These are phyloP conservation scores for Clitoria ternatea DNA, from an alignment of 306 rosid genomes.

Conservation along the genomic window DNA sequence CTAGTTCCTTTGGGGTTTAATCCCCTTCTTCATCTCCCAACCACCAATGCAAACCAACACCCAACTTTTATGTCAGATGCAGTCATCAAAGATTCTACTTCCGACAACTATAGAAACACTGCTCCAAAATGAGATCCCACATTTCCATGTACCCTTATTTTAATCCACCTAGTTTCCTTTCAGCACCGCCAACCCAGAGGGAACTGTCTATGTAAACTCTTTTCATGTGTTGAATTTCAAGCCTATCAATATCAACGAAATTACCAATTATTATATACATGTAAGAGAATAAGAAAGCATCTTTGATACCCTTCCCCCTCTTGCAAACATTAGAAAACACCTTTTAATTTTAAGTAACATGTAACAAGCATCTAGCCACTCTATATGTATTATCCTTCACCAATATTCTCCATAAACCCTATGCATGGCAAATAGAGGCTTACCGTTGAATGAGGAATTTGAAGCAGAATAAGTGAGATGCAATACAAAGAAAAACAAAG, in stretches of 20 bases:
- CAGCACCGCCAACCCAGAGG: constrained; percentile 38
- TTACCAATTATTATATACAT: not conserved
- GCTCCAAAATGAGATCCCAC: constrained; percentile 34
- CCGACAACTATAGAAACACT: constrained; percentile 28
- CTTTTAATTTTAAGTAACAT: not conserved
- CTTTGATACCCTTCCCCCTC: not conserved
- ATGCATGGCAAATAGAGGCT: constrained; percentile 26
- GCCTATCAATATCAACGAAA: constrained; percentile 41
- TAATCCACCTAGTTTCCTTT: constrained; percentile 32
- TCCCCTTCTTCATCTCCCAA: constrained; percentile 33
- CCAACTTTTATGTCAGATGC: constrained; percentile 32
- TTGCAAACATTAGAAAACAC: not conserved
- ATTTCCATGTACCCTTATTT: constrained; percentile 40
- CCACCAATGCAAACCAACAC: constrained; percentile 26
- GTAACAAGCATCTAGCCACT: not conserved
- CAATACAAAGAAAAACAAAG: constrained; percentile 60
- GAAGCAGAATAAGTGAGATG: constrained; percentile 56
- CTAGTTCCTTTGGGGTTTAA: constrained; percentile 31
- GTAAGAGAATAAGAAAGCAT: not conserved
- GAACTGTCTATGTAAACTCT: constrained; percentile 32
- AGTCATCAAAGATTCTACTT: constrained; percentile 18
- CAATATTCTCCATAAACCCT: not conserved
- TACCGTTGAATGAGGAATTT: constrained; percentile 63
- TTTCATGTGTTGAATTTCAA: constrained; percentile 31
- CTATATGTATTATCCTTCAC: not conserved